phyloP scores from a whole-genome alignment of 805 yeast genomes.

The Spathaspora arborariae region DNA sequence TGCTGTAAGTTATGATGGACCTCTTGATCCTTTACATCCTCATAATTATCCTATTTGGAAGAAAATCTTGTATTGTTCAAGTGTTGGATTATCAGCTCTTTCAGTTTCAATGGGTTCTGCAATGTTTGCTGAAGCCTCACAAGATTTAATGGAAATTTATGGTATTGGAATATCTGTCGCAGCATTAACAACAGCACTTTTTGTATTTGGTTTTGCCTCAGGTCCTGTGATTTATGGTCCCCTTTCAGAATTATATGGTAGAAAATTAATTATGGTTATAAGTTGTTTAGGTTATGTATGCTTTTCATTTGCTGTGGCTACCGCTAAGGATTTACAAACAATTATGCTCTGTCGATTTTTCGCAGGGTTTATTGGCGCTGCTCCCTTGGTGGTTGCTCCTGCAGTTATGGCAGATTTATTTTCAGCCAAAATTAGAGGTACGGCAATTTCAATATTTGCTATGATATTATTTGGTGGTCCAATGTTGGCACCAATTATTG shows the following conservation, averaged over 20 bases:
- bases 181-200: slow-evolving; percentile 70
- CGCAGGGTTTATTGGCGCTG: slow-evolving; percentile 79
- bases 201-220: slow-evolving; percentile 88
- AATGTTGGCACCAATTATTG: slow-evolving; percentile 69
- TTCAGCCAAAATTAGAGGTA: slow-evolving; percentile 63
- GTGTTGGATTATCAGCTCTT: slow-evolving; percentile 31
- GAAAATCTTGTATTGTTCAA: slow-evolving; percentile 20
- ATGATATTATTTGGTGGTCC: slow-evolving; percentile 79
- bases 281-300: slow-evolving; percentile 38
- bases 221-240: slow-evolving; percentile 85
- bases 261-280: slow-evolving; percentile 40
- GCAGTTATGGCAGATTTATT: slow-evolving; percentile 85
- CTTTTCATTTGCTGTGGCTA: slow-evolving; percentile 62
- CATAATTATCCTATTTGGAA: slow-evolving; percentile 59
- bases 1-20: slow-evolving; percentile 72
- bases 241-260: slow-evolving; percentile 26
- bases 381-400: slow-evolving; percentile 80
- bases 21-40: slow-evolving; percentile 76
- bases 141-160: slow-evolving; percentile 44
- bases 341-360: slow-evolving; percentile 74
- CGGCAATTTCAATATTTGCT: slow-evolving; percentile 67
- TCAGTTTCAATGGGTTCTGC: slow-evolving; percentile 75
- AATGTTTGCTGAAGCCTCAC: slow-evolving; percentile 64
- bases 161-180: slow-evolving; percentile 66
- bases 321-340: slow-evolving; percentile 76